Evolutionary conservation across 768 basidiomycete genomes (phyloP).

Genomic region (Kwoniella sp.): DNA sequence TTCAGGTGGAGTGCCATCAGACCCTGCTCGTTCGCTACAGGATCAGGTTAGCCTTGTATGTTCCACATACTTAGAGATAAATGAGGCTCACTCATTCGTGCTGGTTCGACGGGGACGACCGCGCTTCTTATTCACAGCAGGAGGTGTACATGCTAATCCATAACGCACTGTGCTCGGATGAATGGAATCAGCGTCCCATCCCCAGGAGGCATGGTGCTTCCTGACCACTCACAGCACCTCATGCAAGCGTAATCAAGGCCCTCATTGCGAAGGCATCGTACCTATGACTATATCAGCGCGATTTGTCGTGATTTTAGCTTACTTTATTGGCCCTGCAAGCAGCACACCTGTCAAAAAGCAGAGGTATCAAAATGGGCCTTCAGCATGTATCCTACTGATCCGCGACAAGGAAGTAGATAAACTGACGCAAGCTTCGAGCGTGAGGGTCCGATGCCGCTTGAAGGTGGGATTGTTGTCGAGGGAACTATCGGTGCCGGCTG

Average conservation of each 20-base stretch:
- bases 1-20: conserved; percentile 6
- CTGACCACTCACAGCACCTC: conserved; percentile 17
- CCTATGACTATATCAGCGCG: neutral
- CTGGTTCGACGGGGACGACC: conserved; percentile 16
- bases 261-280: conserved; percentile 19
- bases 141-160: conserved; percentile 24
- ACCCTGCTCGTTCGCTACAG: neutral
- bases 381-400: neutral
- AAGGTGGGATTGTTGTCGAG: neutral
- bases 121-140: conserved; percentile 15
- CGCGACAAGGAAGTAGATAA: neutral
- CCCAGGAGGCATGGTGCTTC: neutral
- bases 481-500: neutral
- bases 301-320: neutral
- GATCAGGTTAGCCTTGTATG: too few species aligned
- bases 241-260: conserved; percentile 19
- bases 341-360: conserved; percentile 14
- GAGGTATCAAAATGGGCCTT: too few species aligned
- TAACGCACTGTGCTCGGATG: conserved; percentile 9
- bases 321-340: conserved; percentile 28
- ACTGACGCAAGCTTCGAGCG: neutral
- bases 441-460: neutral
- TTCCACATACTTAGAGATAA: too few species aligned
- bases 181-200: neutral
- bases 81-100: neutral